Evolutionary conservation across 805 yeast species (phyloP), one percentile per base, ranked within the genome.

Genomic region (Jamesozyma piceae): DNA sequence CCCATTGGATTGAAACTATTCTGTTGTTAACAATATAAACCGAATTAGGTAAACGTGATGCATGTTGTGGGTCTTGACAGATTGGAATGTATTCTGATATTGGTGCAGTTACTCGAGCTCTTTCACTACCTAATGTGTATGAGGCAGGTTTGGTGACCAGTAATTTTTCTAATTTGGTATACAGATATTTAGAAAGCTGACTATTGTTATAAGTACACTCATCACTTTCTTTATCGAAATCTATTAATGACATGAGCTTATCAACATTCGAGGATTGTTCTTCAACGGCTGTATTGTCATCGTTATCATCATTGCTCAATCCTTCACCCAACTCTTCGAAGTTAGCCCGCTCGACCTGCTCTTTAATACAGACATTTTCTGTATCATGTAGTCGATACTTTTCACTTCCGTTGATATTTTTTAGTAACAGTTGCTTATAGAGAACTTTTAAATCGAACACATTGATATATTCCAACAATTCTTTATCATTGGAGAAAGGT

Each of bases 351-450:
- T 32, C 9, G 4, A 14, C 13, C 8, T 32, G 20, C 5, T 32
- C 14, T 18, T 20, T 24, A n/a, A 11, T 15, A 5, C n/a, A 3
- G n/a, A 15, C 8, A 14, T 6, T 9, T 15, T 5, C 19, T 9
- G 11, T 31, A 11, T 24, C 28, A 24, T 24, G 11, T 24, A 24
- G 11, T n/a, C n/a, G n/a, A n/a, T n/a, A n/a, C 17, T 18, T 9
- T 11, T 31, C 20, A 19, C 13, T 13, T 4, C 15, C 21, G 8
- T 15, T 18, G 17, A 4, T 6, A 32, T 32, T 14, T 17, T 8
- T 3, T 17, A 6, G 19, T 20, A n/a, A 8, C 4, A 43, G 44
- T 46, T 48, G 75, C 77, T 34, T 55, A 53, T 11, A 44, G 32
- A 60, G 45, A 9, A 53, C 30, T 19, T 46, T 43, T 38, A 60